Conservation (phyloP, 106 monocot species). For the Gastrodia elata region DNA sequence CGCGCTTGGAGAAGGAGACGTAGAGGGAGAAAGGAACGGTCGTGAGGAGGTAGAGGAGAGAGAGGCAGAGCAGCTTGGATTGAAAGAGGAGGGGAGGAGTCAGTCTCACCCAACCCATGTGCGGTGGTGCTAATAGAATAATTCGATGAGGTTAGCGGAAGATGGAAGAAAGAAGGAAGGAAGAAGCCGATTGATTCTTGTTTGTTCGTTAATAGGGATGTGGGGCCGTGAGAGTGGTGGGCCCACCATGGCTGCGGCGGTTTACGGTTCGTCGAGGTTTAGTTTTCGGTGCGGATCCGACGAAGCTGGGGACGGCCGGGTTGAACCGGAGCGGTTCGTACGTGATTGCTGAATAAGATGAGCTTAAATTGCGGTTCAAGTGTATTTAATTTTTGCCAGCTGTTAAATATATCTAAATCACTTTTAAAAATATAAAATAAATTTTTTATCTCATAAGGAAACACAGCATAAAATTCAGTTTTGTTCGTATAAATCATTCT, state of each 20-base stretch:
- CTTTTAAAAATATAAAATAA: no score
- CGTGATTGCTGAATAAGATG: not conserved
- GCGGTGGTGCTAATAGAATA: no score
- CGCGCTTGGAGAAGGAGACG: constrained; percentile 43
- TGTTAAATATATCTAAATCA: no score
- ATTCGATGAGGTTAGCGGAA: not conserved
- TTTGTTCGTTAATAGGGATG: not conserved
- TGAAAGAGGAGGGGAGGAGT: constrained; percentile 55
- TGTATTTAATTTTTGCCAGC: no score
- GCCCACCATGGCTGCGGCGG: not conserved
- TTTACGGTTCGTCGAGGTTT: not conserved
- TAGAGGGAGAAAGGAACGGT: constrained; percentile 58
- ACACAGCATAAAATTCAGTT: no score
- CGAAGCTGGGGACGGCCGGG: not conserved
- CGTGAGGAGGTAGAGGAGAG: constrained; percentile 77
- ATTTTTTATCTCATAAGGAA: no score
- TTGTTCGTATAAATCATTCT: no score
- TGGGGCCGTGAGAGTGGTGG: not conserved
- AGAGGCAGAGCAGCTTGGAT: constrained; percentile 73
- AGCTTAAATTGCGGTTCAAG: no score
- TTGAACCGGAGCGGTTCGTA: not conserved
- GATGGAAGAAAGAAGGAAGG: not conserved
- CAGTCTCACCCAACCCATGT: constrained; percentile 27
- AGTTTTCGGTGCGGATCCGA: not conserved
- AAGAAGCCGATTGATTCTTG: not conserved